These are phyloP conservation scores for Scheffersomyces cryptocercus DNA, from an alignment of 1,139 yeast genomes.

Conservation along the genomic window DNA sequence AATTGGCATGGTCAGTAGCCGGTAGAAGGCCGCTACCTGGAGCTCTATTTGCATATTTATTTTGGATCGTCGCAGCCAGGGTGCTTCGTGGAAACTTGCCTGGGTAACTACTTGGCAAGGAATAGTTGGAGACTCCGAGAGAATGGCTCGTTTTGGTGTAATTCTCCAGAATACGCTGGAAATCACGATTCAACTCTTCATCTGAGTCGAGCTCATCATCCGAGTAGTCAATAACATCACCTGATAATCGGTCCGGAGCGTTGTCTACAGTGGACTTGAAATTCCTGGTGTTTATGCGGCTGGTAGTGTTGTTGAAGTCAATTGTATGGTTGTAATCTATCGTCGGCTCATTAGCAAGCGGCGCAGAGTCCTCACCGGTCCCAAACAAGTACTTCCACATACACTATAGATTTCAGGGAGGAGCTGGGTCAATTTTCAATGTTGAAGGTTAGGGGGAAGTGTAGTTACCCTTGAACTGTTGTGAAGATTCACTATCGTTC, in stretches of 20 bases:
- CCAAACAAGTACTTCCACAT: constrained; percentile 15
- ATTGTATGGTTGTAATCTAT: constrained; percentile 37
- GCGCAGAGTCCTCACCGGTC: constrained; percentile 15
- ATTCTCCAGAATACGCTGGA: constrained; percentile 9
- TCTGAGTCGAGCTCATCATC: constrained; percentile 25
- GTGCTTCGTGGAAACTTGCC: constrained; percentile 17
- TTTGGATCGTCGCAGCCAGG: neutral
- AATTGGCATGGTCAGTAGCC: neutral
- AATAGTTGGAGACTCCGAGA: constrained; percentile 5
- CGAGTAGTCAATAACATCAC: constrained; percentile 17
- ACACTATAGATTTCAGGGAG: neutral
- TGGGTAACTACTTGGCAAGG: constrained; percentile 21
- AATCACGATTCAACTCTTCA: constrained; percentile 11
- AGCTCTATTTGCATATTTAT: constrained; percentile 1
- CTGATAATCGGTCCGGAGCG: neutral
- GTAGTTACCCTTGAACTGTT: no score
- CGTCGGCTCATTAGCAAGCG: constrained; percentile 38
- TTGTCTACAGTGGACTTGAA: neutral
- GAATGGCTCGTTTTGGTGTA: constrained; percentile 8
- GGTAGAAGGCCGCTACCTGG: neutral
- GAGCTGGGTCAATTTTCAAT: no score
- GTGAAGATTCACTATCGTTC: no score
- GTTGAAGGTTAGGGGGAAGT: no score
- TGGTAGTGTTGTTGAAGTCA: constrained; percentile 9
- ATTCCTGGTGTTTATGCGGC: neutral